Percentiles rank a stretch among this genome's conserved stretches.
These are phyloP conservation scores for Claviceps sp. DNA, from an alignment of 2,329 filamentous ascomycete genomes.

Conservation along the genomic window DNA sequence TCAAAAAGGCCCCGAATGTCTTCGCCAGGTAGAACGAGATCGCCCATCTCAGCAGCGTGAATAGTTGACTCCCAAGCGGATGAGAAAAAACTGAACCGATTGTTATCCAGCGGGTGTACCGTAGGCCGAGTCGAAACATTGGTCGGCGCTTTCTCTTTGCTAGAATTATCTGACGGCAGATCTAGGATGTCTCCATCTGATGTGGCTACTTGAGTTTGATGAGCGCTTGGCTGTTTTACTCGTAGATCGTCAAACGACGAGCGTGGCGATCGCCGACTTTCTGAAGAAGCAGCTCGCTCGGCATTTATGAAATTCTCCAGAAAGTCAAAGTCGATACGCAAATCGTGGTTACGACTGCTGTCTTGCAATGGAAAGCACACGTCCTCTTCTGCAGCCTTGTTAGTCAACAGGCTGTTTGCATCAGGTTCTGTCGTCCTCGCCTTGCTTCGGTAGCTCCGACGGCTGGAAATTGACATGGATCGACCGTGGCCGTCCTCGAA, in stretches of 20 bases:
- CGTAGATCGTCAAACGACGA: constrained; percentile 22
- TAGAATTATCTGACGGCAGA: constrained; percentile 33
- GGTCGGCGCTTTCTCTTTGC: constrained; percentile 33
- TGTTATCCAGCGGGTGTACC: constrained; percentile 42
- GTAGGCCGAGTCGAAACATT: constrained; percentile 23
- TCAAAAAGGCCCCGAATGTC: constrained; percentile 77
- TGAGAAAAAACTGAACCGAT: constrained; percentile 93
- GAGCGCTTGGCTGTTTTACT: constrained; percentile 13
- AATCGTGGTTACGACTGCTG: constrained; percentile 52
- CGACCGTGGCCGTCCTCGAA: constrained; percentile 44
- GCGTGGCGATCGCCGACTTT: constrained; percentile 33
- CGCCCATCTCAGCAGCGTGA: constrained; percentile 77
- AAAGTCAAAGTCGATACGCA: constrained; percentile 84
- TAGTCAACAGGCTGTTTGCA: constrained; percentile 45
- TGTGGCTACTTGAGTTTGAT: constrained; percentile 29
- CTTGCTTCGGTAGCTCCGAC: constrained; percentile 43
- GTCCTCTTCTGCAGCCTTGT: constrained; percentile 68
- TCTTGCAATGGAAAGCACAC: constrained; percentile 78
- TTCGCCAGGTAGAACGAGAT: constrained; percentile 78
- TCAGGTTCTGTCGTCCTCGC: constrained; percentile 50
- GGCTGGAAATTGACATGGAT: constrained; percentile 56
- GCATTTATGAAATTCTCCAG: constrained; percentile 78
- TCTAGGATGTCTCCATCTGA: constrained; percentile 44
- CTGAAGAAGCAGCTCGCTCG: constrained; percentile 35
- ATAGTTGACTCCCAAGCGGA: constrained; percentile 90